Conservation (phyloP, 768 basidiomycete genomes). For the Boletus coccyginus region DNA sequence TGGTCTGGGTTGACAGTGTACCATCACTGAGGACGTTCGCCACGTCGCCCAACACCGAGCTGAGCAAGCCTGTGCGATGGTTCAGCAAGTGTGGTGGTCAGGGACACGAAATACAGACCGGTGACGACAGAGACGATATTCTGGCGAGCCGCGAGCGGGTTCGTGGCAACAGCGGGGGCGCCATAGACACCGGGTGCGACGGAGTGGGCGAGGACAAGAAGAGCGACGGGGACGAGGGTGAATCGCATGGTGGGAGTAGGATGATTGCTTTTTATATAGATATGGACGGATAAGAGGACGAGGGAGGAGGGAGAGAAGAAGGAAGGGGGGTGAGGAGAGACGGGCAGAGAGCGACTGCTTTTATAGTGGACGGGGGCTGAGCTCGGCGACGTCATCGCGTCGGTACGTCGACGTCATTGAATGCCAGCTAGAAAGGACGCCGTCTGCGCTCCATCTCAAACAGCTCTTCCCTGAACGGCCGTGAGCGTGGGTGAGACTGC, state of each 20-base stretch:
- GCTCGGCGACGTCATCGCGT: slow-evolving; percentile 6
- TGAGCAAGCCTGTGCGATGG: not conserved
- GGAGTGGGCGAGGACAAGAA: slow-evolving; percentile 18
- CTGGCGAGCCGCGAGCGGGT: slow-evolving; percentile 8
- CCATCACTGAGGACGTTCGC: not conserved
- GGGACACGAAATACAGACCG: not conserved
- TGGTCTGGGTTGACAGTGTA: not conserved
- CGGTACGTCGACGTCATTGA: slow-evolving; percentile 21
- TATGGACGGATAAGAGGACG: slow-evolving; percentile 9
- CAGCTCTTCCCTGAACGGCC: slow-evolving; percentile 42
- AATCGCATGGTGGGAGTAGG: slow-evolving; percentile 24
- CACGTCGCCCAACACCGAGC: not conserved
- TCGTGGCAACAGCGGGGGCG: slow-evolving; percentile 5
- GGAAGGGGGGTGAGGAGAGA: slow-evolving; percentile 12
- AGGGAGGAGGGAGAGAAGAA: slow-evolving; percentile 1
- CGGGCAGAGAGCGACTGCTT: not conserved
- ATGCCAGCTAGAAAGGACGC: slow-evolving; percentile 24
- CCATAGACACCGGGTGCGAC: slow-evolving; percentile 15
- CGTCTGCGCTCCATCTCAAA: slow-evolving; percentile 61
- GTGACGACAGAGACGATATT: fast-evolving
- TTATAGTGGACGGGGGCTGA: slow-evolving; percentile 18
- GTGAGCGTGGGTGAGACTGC: slow-evolving; percentile 27
- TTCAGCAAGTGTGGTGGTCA: not conserved
- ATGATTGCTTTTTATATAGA: slow-evolving; percentile 14
- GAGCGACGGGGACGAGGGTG: slow-evolving; percentile 14